These are phyloP conservation scores for Arthrinium phaeospermum DNA, from an alignment of 2,329 filamentous ascomycete genomes.

Conservation along the genomic window DNA sequence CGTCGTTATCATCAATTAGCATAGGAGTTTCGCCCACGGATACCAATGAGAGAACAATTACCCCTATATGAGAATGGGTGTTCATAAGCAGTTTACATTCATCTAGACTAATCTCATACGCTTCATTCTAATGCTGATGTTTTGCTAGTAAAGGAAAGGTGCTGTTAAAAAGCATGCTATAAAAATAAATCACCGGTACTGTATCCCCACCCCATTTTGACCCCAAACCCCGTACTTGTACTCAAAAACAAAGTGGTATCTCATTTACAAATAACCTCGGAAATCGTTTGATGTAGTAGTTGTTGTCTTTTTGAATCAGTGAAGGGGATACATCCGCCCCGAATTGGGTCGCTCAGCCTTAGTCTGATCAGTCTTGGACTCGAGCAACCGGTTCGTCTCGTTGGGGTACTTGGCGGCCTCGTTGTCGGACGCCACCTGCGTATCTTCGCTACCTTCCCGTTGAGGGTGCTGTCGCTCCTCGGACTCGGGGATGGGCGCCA, in stretches of 20 bases:
- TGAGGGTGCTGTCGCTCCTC: slow-evolving; percentile 32
- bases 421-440: slow-evolving; percentile 23
- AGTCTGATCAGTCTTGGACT: slow-evolving; percentile 16
- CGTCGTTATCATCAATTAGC: not conserved
- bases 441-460: slow-evolving; percentile 37
- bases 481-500: slow-evolving; percentile 30
- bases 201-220: not conserved
- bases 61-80: not conserved
- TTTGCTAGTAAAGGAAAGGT: not conserved
- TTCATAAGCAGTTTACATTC: not conserved
- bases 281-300: slow-evolving; percentile 4
- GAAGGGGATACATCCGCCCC: not conserved
- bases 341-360: slow-evolving; percentile 11
- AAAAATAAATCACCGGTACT: not conserved
- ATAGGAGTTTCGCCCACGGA: not conserved
- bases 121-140: not conserved
- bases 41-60: not conserved
- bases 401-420: slow-evolving; percentile 13
- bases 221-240: not conserved
- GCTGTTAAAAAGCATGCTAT: not conserved
- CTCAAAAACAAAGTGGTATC: slow-evolving; percentile 6
- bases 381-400: slow-evolving; percentile 16
- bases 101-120: slow-evolving; percentile 9
- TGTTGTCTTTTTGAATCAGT: not conserved
- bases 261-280: slow-evolving; percentile 8